Percentiles rank a stretch among this genome's conserved stretches.
phyloP scores from a whole-genome alignment of 164 flowering plant genomes.

The Annona squamosa region DNA sequence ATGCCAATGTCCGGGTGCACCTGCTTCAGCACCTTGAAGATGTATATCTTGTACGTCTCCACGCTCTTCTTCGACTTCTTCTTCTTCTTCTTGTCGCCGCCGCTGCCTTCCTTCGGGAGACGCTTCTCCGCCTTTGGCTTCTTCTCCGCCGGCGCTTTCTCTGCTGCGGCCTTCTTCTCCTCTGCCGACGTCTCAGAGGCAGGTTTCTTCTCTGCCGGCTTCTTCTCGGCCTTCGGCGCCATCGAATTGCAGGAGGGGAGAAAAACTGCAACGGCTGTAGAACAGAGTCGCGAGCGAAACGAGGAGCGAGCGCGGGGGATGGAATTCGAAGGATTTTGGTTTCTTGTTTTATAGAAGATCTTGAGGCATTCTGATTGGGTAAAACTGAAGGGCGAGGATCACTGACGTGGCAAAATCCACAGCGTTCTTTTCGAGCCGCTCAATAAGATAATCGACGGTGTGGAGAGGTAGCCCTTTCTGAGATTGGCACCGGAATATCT shows the following conservation, averaged over 20 bases:
- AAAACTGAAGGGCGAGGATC: not conserved
- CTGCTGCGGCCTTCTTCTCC: constrained; percentile 9
- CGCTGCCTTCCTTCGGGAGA: constrained; percentile 24
- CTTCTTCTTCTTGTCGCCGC: constrained; percentile 23
- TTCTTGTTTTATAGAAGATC: constrained; percentile 4
- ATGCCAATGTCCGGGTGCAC: constrained; percentile 23
- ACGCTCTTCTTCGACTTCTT: constrained; percentile 23
- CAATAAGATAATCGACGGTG: not conserved
- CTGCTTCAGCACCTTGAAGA: constrained; percentile 36
- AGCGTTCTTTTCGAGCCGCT: not conserved
- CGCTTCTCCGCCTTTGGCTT: constrained; percentile 29
- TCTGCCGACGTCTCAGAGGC: constrained; percentile 10
- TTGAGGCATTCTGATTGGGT: not conserved
- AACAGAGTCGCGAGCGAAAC: not conserved
- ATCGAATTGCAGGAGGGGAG: not conserved
- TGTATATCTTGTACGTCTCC: constrained; percentile 29
- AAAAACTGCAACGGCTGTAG: too few relatives aligned
- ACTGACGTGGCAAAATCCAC: constrained; percentile 3
- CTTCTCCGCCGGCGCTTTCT: constrained; percentile 28
- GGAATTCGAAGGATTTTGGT: not conserved
- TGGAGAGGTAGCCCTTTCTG: not conserved
- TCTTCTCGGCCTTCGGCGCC: constrained; percentile 27
- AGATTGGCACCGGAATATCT: not conserved
- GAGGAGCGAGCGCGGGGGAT: not conserved
- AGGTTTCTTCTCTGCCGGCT: constrained; percentile 17